Evolutionary conservation across 345 rosid species (phyloP).

Genomic region (Eutrema japonicum): DNA sequence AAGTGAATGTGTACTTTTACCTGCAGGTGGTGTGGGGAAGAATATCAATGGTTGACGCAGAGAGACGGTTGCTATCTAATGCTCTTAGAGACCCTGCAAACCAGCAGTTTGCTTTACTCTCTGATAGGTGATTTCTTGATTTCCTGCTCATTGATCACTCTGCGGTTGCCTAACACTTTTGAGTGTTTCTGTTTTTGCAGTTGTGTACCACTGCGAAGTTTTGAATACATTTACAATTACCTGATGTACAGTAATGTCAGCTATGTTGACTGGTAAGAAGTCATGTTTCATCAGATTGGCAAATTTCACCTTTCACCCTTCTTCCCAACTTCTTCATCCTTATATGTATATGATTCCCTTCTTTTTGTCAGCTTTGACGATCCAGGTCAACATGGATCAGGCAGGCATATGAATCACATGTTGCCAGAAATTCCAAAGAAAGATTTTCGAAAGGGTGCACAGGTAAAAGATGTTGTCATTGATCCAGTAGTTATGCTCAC

Average conservation of each 20-base stretch:
- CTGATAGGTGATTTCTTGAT: constrained; percentile 55
- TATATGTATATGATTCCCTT: background rate
- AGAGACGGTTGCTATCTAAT: constrained; percentile 59
- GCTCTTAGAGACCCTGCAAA: constrained; percentile 65
- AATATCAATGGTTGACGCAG: constrained; percentile 74
- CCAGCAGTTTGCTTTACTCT: constrained; percentile 66
- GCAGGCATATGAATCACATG: constrained; percentile 95
- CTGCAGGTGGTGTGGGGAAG: constrained; percentile 71
- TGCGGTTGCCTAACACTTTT: background rate
- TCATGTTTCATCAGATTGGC: background rate
- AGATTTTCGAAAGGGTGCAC: constrained; percentile 97
- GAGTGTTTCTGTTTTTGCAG: constrained; percentile 55
- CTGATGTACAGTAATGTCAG: constrained; percentile 85
- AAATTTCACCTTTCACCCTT: constrained; percentile 4
- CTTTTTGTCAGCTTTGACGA: constrained; percentile 74
- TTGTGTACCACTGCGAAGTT: constrained; percentile 86
- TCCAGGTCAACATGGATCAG: constrained; percentile 96
- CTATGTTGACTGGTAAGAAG: constrained; percentile 80
- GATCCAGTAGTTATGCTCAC: constrained; percentile 7
- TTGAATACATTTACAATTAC: constrained; percentile 85
- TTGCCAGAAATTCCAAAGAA: constrained; percentile 80
- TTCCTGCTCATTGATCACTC: background rate
- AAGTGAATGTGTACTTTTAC: background rate
- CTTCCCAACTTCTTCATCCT: constrained; percentile 18
- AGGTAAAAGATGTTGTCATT: constrained; percentile 50